Evolutionary conservation across 2,329 filamentous ascomycete species (phyloP).

Genomic region (Trichophyton simii): DNA sequence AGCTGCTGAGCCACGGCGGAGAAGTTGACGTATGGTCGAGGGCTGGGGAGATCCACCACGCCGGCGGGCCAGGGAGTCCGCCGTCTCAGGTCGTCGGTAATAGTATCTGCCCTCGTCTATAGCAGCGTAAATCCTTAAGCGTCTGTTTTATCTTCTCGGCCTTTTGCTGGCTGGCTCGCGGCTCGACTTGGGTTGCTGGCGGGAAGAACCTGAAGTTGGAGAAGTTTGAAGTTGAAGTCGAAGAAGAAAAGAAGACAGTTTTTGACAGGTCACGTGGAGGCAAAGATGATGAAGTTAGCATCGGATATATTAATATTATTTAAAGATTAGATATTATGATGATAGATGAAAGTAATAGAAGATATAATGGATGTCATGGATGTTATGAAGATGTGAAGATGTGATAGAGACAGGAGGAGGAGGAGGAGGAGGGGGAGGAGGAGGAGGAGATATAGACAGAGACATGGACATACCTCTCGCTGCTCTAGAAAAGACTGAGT

Average conservation of each 20-base stretch:
- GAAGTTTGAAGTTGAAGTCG: slow-evolving; percentile 12
- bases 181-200: no score
- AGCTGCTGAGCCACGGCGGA: not conserved
- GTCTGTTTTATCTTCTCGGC: no score
- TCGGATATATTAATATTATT: not conserved
- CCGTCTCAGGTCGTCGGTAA: no score
- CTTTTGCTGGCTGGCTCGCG: no score
- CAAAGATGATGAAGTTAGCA: not conserved
- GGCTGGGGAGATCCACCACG: not conserved
- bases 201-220: slow-evolving; percentile 11
- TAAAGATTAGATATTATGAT: not conserved
- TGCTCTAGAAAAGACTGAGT: no score
- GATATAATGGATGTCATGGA: not conserved
- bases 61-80: not conserved
- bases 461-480: no score
- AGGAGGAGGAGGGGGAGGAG: no score
- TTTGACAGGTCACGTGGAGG: not conserved
- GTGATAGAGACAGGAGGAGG: no score
- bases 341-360: not conserved
- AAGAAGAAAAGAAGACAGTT: not conserved
- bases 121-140: no score
- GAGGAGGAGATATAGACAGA: no score
- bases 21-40: not conserved
- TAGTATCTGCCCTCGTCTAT: no score
- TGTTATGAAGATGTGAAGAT: not conserved